Evolutionary conservation across 768 basidiomycete genomes (phyloP).

Genomic region (Leccinum obscurum): DNA sequence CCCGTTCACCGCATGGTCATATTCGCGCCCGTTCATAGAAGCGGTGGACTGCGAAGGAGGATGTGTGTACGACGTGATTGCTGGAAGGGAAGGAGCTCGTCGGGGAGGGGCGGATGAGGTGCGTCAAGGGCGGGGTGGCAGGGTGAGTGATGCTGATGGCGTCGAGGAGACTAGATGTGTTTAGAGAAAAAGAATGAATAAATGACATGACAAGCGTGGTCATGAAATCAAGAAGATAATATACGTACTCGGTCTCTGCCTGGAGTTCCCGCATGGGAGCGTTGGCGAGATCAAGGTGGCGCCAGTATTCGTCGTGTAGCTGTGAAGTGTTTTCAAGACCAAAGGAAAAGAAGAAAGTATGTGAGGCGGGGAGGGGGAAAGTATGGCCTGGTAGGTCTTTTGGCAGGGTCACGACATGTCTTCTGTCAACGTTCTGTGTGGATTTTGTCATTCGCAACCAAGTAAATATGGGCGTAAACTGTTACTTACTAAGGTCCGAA

Average conservation of each 20-base stretch:
- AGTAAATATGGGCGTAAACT: too few relatives aligned
- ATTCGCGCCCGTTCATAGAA: constrained; percentile 12
- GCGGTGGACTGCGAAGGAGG: constrained; percentile 2
- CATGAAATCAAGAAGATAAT: background rate
- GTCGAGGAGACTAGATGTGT: too few relatives aligned
- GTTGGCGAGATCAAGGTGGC: constrained; percentile 30
- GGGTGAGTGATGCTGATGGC: constrained; percentile 34
- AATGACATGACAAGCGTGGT: background rate
- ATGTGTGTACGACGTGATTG: constrained; percentile 18
- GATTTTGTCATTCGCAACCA: too few relatives aligned
- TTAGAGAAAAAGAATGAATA: background rate
- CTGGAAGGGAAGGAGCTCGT: constrained; percentile 19
- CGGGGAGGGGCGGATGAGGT: constrained; percentile 31
- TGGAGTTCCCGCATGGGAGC: constrained; percentile 31
- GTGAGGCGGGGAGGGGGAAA: too few relatives aligned
- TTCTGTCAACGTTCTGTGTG: too few relatives aligned
- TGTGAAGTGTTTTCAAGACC: background rate
- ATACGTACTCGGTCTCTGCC: constrained; percentile 33
- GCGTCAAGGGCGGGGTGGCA: constrained; percentile 32
- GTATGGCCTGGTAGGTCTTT: too few relatives aligned
- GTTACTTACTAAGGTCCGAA: too few relatives aligned
- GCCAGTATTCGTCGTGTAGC: constrained; percentile 26
- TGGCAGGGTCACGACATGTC: too few relatives aligned
- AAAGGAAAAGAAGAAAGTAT: too few relatives aligned
- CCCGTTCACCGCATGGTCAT: too few relatives aligned